Percentiles rank a stretch among this genome's conserved stretches.
Conservation (phyloP, 1,139 yeast genomes). For the Scheffersomyces titani region DNA sequence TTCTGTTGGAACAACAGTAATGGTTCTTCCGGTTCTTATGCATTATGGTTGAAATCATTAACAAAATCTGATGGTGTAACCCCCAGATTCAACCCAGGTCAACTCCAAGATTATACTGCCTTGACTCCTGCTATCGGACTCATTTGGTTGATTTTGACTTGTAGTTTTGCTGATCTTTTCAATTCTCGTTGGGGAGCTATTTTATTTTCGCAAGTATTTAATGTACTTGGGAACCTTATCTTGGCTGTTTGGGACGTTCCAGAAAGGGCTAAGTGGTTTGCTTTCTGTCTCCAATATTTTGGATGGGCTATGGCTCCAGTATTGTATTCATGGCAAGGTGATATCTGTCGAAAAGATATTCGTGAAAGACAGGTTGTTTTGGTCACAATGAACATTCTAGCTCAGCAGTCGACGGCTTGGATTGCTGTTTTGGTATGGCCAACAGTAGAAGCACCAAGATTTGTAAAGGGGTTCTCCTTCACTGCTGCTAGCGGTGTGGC, state of each 20-base stretch:
- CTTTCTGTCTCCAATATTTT: conserved; percentile 42
- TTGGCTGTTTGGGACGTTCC: conserved; percentile 50
- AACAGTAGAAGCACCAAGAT: conserved; percentile 55
- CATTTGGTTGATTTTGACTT: conserved; percentile 43
- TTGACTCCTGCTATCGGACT: conserved; percentile 56
- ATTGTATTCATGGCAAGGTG: conserved; percentile 46
- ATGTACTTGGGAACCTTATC: conserved; percentile 38
- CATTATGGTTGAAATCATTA: conserved; percentile 41
- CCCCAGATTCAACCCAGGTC: conserved; percentile 26
- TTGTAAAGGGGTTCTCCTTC: conserved; percentile 49
- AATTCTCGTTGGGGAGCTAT: conserved; percentile 59
- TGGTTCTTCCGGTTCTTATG: conserved; percentile 45
- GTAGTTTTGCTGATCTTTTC: conserved; percentile 48
- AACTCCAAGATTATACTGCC: conserved; percentile 39
- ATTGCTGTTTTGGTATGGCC: conserved; percentile 40
- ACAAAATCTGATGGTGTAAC: conserved; percentile 19
- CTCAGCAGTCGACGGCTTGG: conserved; percentile 48
- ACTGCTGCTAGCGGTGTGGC: conserved; percentile 55
- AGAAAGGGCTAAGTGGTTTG: conserved; percentile 48
- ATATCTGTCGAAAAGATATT: conserved; percentile 46
- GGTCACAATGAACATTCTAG: conserved; percentile 46
- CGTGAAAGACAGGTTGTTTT: conserved; percentile 45
- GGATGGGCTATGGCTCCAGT: conserved; percentile 56
- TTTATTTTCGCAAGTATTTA: conserved; percentile 49
- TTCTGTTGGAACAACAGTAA: conserved; percentile 37